Base-by-base conservation (phyloP, 306 rosid genomes). In the Datisca glomerata region DNA sequence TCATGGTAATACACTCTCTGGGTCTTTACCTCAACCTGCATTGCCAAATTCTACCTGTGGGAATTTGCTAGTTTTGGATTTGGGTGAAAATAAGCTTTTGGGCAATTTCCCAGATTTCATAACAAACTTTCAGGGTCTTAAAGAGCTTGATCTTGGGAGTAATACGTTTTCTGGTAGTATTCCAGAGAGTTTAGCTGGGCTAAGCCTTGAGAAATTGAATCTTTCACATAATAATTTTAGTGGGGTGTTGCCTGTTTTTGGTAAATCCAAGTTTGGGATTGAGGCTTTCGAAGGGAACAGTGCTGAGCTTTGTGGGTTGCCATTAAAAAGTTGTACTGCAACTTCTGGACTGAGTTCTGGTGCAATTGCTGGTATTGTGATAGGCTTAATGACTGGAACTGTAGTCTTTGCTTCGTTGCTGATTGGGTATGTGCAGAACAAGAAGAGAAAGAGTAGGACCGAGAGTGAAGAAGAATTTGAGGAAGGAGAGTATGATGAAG, bases 291-390 rank as follows among this genome's bases (percentile, higher is more conserved):
- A 91, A 56, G 85, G 87, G 23, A 91, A 89, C 67, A 73, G 29
- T 47, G 92, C 92, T 25, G 63, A 47, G 51, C 73, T 91, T 46
- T 91, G 98, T 69, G 98, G 98, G 12, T 55, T 61, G 32, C 98
- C 98, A 43, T 71, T 91, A 80, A 53, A 18, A 59, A 78, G 78
- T 21, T 91, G 98, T 51, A 41, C 52, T 25, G 65, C 58, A 21
- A 60, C 45, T 45, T 59, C 94, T 36, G 47, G 83, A 27, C 51
- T 84, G 68, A 84, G 94, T 44, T 74, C 98, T 7, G 98, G 98
- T 20, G 92, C 98, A 5, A 79, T 91, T 62, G 98, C 98, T 8
- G 96, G 94, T 5, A 70, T 91, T 47, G 96, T 91, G 51, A 91
- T 91, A 12, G 79, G 96, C 41, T 53, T 91, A 21, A 78, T 91